Evolutionary conservation across 352 stramenopile species (phyloP), one percentile per base, ranked within the genome.

Genomic region (Phytophthora foliorum): DNA sequence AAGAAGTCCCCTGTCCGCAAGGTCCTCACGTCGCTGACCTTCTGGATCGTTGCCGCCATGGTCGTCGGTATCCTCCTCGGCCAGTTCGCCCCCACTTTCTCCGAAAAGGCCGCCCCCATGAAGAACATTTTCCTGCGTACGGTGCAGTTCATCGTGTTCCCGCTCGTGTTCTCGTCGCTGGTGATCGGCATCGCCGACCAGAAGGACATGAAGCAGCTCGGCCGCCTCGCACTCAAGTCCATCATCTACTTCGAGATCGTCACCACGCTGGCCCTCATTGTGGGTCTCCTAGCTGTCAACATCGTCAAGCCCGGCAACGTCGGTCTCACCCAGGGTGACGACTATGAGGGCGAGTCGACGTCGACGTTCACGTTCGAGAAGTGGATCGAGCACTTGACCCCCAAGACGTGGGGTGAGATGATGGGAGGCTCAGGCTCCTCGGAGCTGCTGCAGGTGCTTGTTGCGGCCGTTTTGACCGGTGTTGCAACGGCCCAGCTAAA

Each of bases 381-480:
- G 21, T 90, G 74, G 74, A 88, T 90, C 50, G 73, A 83, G 50
- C 81, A 90, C 52, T 56, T 90, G 63, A 83, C 81, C 17, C 81
- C 81, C 34, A 90, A 90, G 72, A 90, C 81, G 52, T 90, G 81
- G 81, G 76, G 81, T 27, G 76, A 89, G 56, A 89, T 89, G 81
- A 89, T 89, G 81, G 81, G 78, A 22, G 81, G 81, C 31, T 77
- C 59, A 5, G 81, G 78, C 22, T 82, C 78, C 13, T 88, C 78
- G 11, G 81, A 89, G 54, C 68, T 89, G 25, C 77, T 89, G 8
- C 81, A 89, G 52, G 81, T 89, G 1, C 74, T 89, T 0, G 65
- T 89, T 0, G 78, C 81, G 2, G 70, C 81, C 6, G 72, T 89
- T 51, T 69, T 89, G 0, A 75, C 75, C 2, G 81, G 81, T 32